These are phyloP conservation scores for Secale cereale DNA, from an alignment of 176 grass and related monocot species.

Conservation along the genomic window DNA sequence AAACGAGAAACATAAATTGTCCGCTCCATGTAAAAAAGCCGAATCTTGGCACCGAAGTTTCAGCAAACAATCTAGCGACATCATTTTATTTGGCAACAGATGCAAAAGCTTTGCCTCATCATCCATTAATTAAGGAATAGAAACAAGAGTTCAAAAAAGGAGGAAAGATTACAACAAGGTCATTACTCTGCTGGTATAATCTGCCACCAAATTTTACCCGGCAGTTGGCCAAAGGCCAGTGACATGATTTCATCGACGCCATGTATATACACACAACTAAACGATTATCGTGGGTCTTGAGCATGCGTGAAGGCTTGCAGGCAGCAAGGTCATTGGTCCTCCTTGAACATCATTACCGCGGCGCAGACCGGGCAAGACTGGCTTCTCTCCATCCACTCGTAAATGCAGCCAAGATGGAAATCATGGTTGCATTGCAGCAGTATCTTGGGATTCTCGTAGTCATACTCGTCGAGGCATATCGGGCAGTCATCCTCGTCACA, in stretches of 20 bases:
- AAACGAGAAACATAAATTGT: not conserved
- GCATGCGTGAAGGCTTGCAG: not conserved
- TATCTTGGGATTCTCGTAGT: conserved; percentile 54
- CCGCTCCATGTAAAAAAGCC: not conserved
- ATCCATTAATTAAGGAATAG: too few relatives aligned
- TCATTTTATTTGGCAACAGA: not conserved
- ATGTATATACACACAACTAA: not conserved
- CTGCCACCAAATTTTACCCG: too few relatives aligned
- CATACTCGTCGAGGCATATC: conserved; percentile 75
- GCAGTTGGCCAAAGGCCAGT: not conserved
- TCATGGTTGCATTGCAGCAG: conserved; percentile 65
- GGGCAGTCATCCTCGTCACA: conserved; percentile 57
- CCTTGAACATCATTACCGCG: conserved; percentile 63
- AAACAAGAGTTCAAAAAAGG: too few relatives aligned
- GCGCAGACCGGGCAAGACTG: conserved; percentile 58
- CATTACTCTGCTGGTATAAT: too few relatives aligned
- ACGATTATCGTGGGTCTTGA: conserved; percentile 3
- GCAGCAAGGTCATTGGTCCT: conserved; percentile 29
- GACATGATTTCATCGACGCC: conserved; percentile 1
- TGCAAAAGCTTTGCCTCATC: too few relatives aligned
- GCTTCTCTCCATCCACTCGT: conserved; percentile 91
- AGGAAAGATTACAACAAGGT: too few relatives aligned
- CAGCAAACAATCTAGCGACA: conserved; percentile 31
- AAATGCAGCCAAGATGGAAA: conserved; percentile 80
- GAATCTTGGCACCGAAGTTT: conserved; percentile 3